Conservation (phyloP, 495 filamentous ascomycete genomes). For the Pseudevernia furfuracea region DNA sequence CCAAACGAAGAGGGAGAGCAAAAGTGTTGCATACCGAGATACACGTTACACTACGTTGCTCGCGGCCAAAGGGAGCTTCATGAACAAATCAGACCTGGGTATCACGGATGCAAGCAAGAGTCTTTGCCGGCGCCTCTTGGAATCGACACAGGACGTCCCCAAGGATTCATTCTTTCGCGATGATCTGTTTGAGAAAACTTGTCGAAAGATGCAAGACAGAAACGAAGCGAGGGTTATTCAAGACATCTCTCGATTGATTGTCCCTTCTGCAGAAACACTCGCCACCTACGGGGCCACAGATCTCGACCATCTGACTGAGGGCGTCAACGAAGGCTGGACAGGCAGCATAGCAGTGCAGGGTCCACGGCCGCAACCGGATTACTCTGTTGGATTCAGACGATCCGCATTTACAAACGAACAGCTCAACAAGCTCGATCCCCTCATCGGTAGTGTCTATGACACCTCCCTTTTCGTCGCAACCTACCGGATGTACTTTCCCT, state of each 20-base stretch:
- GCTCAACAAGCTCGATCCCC: constrained; percentile 35
- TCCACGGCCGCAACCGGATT: constrained; percentile 39
- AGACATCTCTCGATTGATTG: constrained; percentile 36
- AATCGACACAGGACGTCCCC: constrained; percentile 28
- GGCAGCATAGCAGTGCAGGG: constrained; percentile 31
- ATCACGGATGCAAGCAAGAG: constrained; percentile 29
- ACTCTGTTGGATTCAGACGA: constrained; percentile 37
- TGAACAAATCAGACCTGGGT: constrained; percentile 30
- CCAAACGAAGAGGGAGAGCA: constrained; percentile 6
- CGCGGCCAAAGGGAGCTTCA: constrained; percentile 35
- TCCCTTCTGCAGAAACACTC: constrained; percentile 34
- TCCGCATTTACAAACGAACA: constrained; percentile 37
- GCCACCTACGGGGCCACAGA: constrained; percentile 26
- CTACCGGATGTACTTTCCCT: constrained; percentile 38
- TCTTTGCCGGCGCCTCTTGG: constrained; percentile 30
- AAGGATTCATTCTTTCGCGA: constrained; percentile 33
- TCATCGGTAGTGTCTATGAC: constrained; percentile 26
- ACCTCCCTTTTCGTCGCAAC: no score
- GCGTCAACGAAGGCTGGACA: constrained; percentile 40
- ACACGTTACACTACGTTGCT: constrained; percentile 32
- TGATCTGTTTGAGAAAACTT: constrained; percentile 31
- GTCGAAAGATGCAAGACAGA: no score
- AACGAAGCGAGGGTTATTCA: constrained; percentile 30
- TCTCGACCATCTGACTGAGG: constrained; percentile 34
- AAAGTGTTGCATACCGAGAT: constrained; percentile 37